Conservation (phyloP, 495 filamentous ascomycete genomes). For the Penicillium odoratum region DNA sequence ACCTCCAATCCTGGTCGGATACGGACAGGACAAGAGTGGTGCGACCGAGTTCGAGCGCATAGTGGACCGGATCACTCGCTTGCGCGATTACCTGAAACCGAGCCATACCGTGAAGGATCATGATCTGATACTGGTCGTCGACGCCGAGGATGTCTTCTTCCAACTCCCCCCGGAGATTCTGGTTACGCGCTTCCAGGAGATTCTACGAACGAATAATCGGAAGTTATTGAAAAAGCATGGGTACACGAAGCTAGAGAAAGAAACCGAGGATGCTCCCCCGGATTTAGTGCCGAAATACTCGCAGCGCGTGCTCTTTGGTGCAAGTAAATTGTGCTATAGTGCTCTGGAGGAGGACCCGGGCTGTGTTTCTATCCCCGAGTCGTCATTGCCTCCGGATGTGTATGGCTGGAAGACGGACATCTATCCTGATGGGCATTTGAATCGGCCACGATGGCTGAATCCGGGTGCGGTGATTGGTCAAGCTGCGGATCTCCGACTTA, state of each 20-base stretch:
- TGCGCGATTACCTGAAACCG: slow-evolving; percentile 54
- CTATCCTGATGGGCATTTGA: slow-evolving; percentile 36
- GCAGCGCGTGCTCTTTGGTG: slow-evolving; percentile 60
- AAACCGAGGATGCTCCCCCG: slow-evolving; percentile 20
- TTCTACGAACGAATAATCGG: slow-evolving; percentile 50
- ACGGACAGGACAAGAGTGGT: slow-evolving; percentile 30
- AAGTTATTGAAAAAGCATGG: slow-evolving; percentile 51
- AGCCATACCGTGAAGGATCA: slow-evolving; percentile 49
- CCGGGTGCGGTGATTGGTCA: slow-evolving; percentile 54
- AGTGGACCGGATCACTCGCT: slow-evolving; percentile 49
- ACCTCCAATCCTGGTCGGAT: slow-evolving; percentile 56
- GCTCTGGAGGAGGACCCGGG: slow-evolving; percentile 46
- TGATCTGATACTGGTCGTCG: slow-evolving; percentile 62
- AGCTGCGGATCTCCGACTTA: slow-evolving; percentile 49
- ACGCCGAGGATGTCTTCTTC: slow-evolving; percentile 60
- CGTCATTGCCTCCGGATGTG: slow-evolving; percentile 54
- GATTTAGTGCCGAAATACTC: slow-evolving; percentile 49
- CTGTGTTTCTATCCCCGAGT: slow-evolving; percentile 55
- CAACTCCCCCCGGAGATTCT: slow-evolving; percentile 61
- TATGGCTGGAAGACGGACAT: slow-evolving; percentile 58
- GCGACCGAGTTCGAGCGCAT: slow-evolving; percentile 35
- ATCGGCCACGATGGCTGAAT: slow-evolving; percentile 53
- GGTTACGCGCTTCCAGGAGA: slow-evolving; percentile 53
- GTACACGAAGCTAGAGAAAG: slow-evolving; percentile 31
- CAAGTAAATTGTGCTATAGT: slow-evolving; percentile 57